These are phyloP conservation scores for Puccinia hordei DNA, from an alignment of 1,284 basidiomycete genomes.

Conservation along the genomic window DNA sequence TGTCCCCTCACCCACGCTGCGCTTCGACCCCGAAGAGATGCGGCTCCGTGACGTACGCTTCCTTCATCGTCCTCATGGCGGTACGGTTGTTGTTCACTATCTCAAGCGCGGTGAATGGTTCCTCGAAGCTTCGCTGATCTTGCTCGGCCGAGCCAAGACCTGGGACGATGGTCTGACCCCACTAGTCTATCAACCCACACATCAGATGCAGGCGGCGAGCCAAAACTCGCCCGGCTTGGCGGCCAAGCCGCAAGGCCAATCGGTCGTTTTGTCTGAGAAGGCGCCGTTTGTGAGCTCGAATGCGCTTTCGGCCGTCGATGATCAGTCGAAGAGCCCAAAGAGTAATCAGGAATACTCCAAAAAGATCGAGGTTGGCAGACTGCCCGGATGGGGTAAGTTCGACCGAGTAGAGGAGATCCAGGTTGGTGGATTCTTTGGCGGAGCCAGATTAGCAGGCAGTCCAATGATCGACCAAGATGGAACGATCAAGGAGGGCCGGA, in stretches of 20 bases:
- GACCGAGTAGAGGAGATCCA: conserved; percentile 52
- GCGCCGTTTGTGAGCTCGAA: background rate
- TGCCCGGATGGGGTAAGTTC: conserved; percentile 51
- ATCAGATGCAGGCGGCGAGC: background rate
- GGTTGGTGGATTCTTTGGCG: conserved; percentile 54
- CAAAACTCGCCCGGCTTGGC: background rate
- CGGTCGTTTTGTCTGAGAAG: conserved; percentile 25
- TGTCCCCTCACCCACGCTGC: conserved; percentile 36
- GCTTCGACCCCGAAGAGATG: conserved; percentile 40
- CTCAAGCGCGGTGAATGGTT: conserved; percentile 98
- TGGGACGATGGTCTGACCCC: conserved; percentile 58
- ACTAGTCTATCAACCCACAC: conserved; percentile 52
- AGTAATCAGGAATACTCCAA: conserved; percentile 9
- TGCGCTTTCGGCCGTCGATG: background rate
- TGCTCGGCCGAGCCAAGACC: conserved; percentile 74
- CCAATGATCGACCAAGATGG: conserved; percentile 56
- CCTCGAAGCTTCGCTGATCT: conserved; percentile 82
- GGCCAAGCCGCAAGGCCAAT: conserved; percentile 24
- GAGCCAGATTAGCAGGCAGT: conserved; percentile 56
- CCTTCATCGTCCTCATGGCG: conserved; percentile 64
- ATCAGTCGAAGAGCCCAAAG: conserved; percentile 12
- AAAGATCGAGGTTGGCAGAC: conserved; percentile 34
- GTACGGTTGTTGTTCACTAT: conserved; percentile 92
- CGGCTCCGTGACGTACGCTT: conserved; percentile 38
- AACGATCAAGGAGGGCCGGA: conserved; percentile 54